Evolutionary conservation across 108 stramenopile species (phyloP), one percentile per base, ranked within the genome.

Genomic region (Skeletonema menzelii): DNA sequence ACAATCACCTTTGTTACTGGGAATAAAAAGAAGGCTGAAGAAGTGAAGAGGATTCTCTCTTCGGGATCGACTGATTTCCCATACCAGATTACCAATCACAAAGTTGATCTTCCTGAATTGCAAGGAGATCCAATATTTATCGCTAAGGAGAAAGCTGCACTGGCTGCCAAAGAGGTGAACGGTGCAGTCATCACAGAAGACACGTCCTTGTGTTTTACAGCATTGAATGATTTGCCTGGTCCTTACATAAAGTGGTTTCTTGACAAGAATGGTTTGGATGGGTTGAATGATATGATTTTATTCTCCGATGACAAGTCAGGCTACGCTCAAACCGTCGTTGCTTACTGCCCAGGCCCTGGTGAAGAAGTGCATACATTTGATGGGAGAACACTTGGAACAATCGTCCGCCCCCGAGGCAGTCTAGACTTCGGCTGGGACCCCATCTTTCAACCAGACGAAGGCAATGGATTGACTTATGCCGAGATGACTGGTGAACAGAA

Each of bases 241-340:
- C 91, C 95, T 3, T 99, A 99, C 86, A 96, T 98, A 60, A 99
- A 99, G 78, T 99, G 97, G 98, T 99, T 99, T 79, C 76, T 98
- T 10, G 94, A 97, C 24, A 91, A 91, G 58, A 80, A 86, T 70
- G 97, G 98, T 12, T 97, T 97, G 46, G 94, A 87, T 62, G 97
- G 99, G 8, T 62, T 97, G 40, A 97, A 96, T 72, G 77, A 84
- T 15, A 90, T 95, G 91, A 74, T 93, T 24, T 86, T 83, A 69
- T 97, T 91, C 37, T 97, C 91, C 67, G 88, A 93, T 13, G 99
- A 98, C 67, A 93, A 96, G 71, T 76, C 88, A 14, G 99, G 94
- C 8, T 98, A 96, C 59, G 99, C 99, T 3, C 92, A 95, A 87
- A 98, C 98, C 31, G 88, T 97, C 1, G 96, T 98, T 35, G 97